Conservation (phyloP, 306 rosid species). For the Quercus aquifolioides region DNA sequence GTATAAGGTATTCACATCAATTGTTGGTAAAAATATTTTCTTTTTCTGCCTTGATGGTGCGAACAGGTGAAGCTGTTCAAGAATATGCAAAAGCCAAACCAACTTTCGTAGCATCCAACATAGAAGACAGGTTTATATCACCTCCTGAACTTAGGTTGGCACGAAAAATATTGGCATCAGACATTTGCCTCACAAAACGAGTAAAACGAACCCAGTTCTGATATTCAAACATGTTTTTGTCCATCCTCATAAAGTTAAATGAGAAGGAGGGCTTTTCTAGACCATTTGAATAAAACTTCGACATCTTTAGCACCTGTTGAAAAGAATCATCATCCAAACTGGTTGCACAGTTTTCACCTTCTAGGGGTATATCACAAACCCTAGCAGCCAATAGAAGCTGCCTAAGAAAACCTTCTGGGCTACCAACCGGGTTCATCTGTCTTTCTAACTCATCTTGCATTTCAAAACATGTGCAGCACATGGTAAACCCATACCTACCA, state of each 20-base stretch:
- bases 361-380: conserved; percentile 68
- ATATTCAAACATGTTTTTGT: conserved; percentile 60
- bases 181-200: conserved; percentile 82
- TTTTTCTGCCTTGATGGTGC: conserved; percentile 20
- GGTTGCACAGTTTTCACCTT: conserved; percentile 64
- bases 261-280: conserved; percentile 77
- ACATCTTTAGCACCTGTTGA: conserved; percentile 71
- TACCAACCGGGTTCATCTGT: conserved; percentile 50
- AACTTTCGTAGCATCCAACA: conserved; percentile 36
- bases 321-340: conserved; percentile 53
- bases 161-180: conserved; percentile 57
- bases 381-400: conserved; percentile 79
- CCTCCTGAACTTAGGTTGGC: conserved; percentile 63
- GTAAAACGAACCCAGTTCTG: conserved; percentile 75
- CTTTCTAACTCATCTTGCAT: conserved; percentile 50
- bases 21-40: conserved; percentile 6
- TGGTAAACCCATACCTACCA: conserved; percentile 60
- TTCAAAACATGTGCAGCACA: conserved; percentile 87
- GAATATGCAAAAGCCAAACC: conserved; percentile 55
- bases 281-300: conserved; percentile 60
- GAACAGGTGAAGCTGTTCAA: conserved; percentile 20
- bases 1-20: conserved; percentile 24
- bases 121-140: conserved; percentile 37
- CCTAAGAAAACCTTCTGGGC: conserved; percentile 81
- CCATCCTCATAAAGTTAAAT: conserved; percentile 84